Evolutionary conservation across 139 green algal species (phyloP), one percentile per base, ranked within the genome.

Genomic region (Coccomyxa sp.): DNA sequence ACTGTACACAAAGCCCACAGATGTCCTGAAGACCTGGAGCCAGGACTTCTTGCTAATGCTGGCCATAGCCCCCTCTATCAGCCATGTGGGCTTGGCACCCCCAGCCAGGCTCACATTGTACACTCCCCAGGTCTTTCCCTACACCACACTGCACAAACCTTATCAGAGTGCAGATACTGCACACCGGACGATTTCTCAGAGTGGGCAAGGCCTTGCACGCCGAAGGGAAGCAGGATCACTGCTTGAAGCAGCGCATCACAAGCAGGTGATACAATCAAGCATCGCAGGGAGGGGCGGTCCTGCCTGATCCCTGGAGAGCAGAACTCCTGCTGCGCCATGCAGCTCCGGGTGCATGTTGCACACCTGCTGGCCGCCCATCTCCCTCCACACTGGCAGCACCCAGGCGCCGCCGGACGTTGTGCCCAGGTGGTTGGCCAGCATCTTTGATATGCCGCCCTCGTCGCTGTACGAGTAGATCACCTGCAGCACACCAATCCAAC

Each of bases 301-400:
- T n/a, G n/a, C 74, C 74, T 71, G 41, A 41, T 78, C 74, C 8
- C 6, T 6, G 33, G 41, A 44, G n/a, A 78, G 1, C 29, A 78
- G 74, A 29, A 78, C 10, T 40, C 74, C 74, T 37, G 74, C 8
- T 8, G 12, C n/a, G 31, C 74, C 74, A 33, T 78, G 44, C 44
- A 31, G 18, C 12, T 7, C 44, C 9, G 50, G 7, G 8, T 18
- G 16, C 2, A 39, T n/a, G 31, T 18, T 44, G 31, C 74, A 78
- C 31, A 71, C n/a, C 33, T 31, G 33, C 12, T 41, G 41, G 2
- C 74, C 50, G 29, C 74, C 74, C 71, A 68, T 76, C 33, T 81
- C 76, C 12, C 68, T 37, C 76, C 76, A 81, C 39, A 81, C 68
- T 3, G 76, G 76, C 76, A 81, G 68, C 34, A 81, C 39, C 76